Base-by-base conservation (phyloP, 768 basidiomycete genomes). In the Suillus hirtellus region DNA sequence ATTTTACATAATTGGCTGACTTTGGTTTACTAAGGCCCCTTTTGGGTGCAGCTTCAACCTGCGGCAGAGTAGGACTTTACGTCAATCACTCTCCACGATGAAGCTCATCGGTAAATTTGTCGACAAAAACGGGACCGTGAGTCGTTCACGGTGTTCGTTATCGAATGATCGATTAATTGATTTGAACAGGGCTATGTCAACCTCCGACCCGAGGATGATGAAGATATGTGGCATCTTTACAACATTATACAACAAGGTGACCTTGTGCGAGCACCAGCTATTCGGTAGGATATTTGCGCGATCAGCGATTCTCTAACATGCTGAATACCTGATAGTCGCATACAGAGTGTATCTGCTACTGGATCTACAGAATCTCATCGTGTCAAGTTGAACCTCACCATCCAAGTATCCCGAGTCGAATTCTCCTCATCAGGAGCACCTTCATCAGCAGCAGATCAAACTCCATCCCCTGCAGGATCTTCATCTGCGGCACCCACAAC, bases 221-320 rank as follows among this genome's bases (percentile, higher is more conserved):
- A 99, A 77, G 97, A 99, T 75, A 97, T 99, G 91, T 99, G 96
- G 96, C 97, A 99, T 82, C 82, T 98, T 35, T 99, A 99, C 77
- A 99, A 99, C 79, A 82, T 99, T 62, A 97, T 99, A 61, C 86
- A 92, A 67, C 82, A 90, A 79, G 93, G 92, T 19, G 96, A 99
- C 71, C 79, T 86, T 63, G 88, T 99, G 50, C 84, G 94, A 66
- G 93, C 95, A 14, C 83, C 90, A 58, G 93, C 95, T 11, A 82
- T 98, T 64, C 86, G 95, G 86, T 90, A 68, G 83, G 65, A 52
- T 7, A 64, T 52, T 40, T 42, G 10, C 40, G 19, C 12, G 49
- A 46, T 27, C 38, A 53, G 17, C n/a, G 19, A 12, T 58, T 60
- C 11, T 46, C 60, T 60, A 31, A 59, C 56, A 60, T 46, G 55